Evolutionary conservation across 2,329 filamentous ascomycete genomes (phyloP), one percentile per base, ranked within the genome.

Genomic region (Fusarium solani-melongenae): DNA sequence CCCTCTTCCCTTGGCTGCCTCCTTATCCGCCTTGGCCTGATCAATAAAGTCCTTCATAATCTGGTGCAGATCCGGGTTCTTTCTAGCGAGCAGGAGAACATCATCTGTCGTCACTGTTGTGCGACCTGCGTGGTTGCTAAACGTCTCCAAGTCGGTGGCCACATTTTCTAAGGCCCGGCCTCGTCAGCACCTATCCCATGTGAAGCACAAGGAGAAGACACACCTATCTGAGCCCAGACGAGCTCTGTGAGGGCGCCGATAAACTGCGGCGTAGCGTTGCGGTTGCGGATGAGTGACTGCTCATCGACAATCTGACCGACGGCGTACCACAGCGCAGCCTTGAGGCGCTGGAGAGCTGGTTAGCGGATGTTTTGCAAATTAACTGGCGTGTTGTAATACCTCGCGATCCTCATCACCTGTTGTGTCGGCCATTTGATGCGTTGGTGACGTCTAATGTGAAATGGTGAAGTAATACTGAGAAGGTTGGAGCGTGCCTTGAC

Each of bases 191-290:
- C 22, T 31, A 11, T 8, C 39, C n/a, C 20, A 8, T 41, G 15
- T 31, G 22, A 11, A 14, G 10, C 14, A 7, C 14, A 4, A 41
- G 7, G 36, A 7, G 22, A 6, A 1, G 5, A 61, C 64, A 2
- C 64, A 96, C 94, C 93, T 60, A 98, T 93, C 76, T 97, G 95
- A 1, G 91, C 89, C 91, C 94, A 98, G 9, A 96, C 92, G 82
- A 97, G 89, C 82, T 98, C 95, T 1, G 94, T 96, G 79, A 97
- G 82, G 0, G 93, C 92, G 10, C 92, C 94, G 75, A 97, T 97
- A 82, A 97, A 98, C 79, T 97, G 94, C 2, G 94, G 94, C 29
- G 96, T 98, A 8, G 95, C 94, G 82, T 97, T 98, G 72, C 94
- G 89, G 79, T 93, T 83, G 62, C 82, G 80, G 17, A 77, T 76